Evolutionary conservation across 108 stramenopile genomes (phyloP).

Genomic region (Fistulifera solaris): DNA sequence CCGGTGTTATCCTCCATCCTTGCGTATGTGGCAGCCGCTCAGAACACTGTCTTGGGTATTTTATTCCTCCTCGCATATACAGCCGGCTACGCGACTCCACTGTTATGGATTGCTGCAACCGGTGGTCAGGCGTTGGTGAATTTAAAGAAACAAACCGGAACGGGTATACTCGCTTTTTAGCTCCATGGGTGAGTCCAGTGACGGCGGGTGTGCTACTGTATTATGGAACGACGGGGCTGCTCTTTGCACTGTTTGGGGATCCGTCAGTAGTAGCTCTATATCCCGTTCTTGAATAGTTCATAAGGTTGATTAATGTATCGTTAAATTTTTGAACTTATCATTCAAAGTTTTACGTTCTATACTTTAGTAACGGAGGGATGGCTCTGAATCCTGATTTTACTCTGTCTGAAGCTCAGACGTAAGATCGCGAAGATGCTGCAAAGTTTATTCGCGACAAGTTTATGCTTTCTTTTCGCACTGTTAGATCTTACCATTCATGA

Average conservation of each 20-base stretch:
- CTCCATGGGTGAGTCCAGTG: slow-evolving; percentile 62
- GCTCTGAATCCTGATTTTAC: too few relatives aligned
- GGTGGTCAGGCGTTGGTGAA: slow-evolving; percentile 68
- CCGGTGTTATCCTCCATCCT: slow-evolving; percentile 73
- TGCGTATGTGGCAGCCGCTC: slow-evolving; percentile 63
- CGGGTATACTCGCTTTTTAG: slow-evolving; percentile 30
- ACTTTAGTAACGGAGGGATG: too few relatives aligned
- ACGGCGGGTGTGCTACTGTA: slow-evolving; percentile 66
- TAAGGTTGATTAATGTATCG: too few relatives aligned
- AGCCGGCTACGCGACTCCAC: slow-evolving; percentile 67
- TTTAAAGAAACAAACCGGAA: slow-evolving; percentile 29
- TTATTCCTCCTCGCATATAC: slow-evolving; percentile 62
- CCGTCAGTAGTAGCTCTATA: slow-evolving; percentile 59
- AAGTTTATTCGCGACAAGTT: too few relatives aligned
- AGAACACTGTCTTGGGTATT: slow-evolving; percentile 43
- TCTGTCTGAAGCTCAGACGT: too few relatives aligned
- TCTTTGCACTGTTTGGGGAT: slow-evolving; percentile 67
- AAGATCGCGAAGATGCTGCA: too few relatives aligned
- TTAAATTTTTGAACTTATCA: too few relatives aligned
- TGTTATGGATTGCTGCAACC: slow-evolving; percentile 57
- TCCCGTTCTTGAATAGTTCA: too few relatives aligned
- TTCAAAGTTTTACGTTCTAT: too few relatives aligned
- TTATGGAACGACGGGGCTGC: slow-evolving; percentile 70
- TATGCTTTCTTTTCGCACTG: too few relatives aligned
- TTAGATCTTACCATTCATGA: too few relatives aligned